These are phyloP conservation scores for Erythrophleum fordii DNA, from an alignment of 306 rosid species.

Conservation along the genomic window DNA sequence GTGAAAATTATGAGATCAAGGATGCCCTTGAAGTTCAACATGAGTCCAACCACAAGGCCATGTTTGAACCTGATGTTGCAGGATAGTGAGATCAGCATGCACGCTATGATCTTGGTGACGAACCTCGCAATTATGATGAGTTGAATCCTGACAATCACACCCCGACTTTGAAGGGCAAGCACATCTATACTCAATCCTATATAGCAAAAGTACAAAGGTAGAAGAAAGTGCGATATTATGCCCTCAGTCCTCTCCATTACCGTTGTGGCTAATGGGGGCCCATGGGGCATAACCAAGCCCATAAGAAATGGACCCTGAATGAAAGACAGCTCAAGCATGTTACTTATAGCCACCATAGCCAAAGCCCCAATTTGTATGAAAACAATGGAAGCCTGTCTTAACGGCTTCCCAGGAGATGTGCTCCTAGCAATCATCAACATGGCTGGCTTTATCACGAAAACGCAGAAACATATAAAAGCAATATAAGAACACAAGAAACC, in stretches of 20 bases:
- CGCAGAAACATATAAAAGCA: background rate
- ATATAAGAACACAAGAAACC: background rate
- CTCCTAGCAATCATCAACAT: background rate
- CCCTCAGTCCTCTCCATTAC: conserved; percentile 31
- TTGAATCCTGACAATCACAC: background rate
- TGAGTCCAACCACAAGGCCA: conserved; percentile 50
- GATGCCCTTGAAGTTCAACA: conserved; percentile 52
- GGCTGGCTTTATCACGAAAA: background rate
- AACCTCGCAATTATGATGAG: conserved; percentile 14
- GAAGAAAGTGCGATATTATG: background rate
- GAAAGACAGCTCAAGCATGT: background rate
- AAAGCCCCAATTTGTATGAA: conserved; percentile 33
- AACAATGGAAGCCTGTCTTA: conserved; percentile 12
- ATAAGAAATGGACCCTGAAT: conserved; percentile 19
- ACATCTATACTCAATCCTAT: conserved; percentile 1
- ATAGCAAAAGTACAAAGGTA: conserved; percentile 33
- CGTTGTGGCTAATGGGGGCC: conserved; percentile 42
- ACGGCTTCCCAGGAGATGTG: conserved; percentile 31
- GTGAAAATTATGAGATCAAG: conserved; percentile 38
- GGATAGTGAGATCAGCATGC: conserved; percentile 25
- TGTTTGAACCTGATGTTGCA: conserved; percentile 43
- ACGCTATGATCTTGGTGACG: conserved; percentile 30
- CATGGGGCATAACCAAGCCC: conserved; percentile 44
- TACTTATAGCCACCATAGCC: background rate
- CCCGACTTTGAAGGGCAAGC: background rate